Base-by-base conservation (phyloP, 1,284 basidiomycete genomes). In the Xanthoconium separans region DNA sequence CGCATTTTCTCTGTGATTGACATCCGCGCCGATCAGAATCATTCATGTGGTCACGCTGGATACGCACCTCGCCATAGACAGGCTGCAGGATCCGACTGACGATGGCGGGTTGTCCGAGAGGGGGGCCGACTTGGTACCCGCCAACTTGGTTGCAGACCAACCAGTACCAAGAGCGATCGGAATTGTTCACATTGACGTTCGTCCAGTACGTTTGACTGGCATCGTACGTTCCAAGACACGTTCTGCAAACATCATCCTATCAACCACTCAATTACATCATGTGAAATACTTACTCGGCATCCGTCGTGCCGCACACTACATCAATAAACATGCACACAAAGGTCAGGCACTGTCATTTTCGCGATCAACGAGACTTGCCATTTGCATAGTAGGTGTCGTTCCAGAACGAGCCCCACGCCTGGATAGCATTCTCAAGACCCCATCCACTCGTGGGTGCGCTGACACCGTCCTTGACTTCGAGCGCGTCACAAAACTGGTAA, bases 401-500 rank as follows among this genome's bases (percentile, higher is more conserved):
- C 72, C 75, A 81, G 62, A 73, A 86, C 8, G 73, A 65, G 16
- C 80, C 80, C 85, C 86, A 89, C 1, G 85, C 78, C 10, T 69
- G 39, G 16, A 89, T 70, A 6, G 87, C 84, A 57, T 85, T 74
- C 0, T 82, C 72, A 11, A 87, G 70, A 20, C 88, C 87, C 79
- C 82, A 88, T 10, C 88, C 87, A 2, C 60, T 61, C 1, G 74
- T 70, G 22, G 78, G 73, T 6, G 87, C 85, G 47, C 59, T 78
- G 4, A 77, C 72, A 6, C 84, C 84, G 54, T 85, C 61, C 65
- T 83, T 83, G 24, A 87, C 83, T 66, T 90, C 87, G 0, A 90
- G 72, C 0, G 85, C 84, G 61, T 90, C 86, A 57, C 87, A 90
- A 70, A 89, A 90, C 16, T 77, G 45, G 69, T 75, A 84, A 71